phyloP scores from a whole-genome alignment of 306 rosid species.

The Oemleria cerasiformis region DNA sequence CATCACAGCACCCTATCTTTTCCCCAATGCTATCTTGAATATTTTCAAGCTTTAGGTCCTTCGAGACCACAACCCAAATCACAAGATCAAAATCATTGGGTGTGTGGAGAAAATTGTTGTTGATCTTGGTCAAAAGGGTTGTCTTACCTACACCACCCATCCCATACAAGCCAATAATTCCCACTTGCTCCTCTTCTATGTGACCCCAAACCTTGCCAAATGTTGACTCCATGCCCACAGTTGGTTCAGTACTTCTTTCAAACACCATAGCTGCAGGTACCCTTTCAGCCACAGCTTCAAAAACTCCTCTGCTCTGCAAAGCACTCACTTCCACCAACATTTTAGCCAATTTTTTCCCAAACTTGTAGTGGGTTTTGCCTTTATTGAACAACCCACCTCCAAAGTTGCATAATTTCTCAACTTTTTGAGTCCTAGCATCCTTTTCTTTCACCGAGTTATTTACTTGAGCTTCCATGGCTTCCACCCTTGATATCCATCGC shows the following conservation, averaged over 20 bases:
- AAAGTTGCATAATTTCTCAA: not conserved
- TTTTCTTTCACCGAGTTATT: not conserved
- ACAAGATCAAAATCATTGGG: not conserved
- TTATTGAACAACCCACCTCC: not conserved
- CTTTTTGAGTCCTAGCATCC: not conserved
- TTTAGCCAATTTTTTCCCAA: not conserved
- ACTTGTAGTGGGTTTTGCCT: not conserved
- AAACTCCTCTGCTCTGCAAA: not conserved
- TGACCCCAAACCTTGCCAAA: slow-evolving; percentile 10
- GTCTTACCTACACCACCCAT: slow-evolving; percentile 28
- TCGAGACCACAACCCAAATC: slow-evolving; percentile 27
- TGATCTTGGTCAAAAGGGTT: not conserved
- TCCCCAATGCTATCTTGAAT: slow-evolving; percentile 4
- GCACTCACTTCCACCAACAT: not conserved
- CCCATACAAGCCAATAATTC: slow-evolving; percentile 34
- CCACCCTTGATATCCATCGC: not conserved
- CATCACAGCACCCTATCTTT: not conserved
- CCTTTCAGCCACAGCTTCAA: not conserved
- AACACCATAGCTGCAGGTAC: not conserved
- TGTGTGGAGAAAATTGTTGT: not conserved
- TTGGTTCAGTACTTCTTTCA: not conserved
- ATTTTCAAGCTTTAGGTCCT: slow-evolving; percentile 8
- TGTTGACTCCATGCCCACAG: not conserved
- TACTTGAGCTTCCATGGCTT: not conserved
- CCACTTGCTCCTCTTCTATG: slow-evolving; percentile 10